These are phyloP conservation scores for Colletotrichum graminicola DNA, from an alignment of 2,329 filamentous ascomycete species.

Conservation along the genomic window DNA sequence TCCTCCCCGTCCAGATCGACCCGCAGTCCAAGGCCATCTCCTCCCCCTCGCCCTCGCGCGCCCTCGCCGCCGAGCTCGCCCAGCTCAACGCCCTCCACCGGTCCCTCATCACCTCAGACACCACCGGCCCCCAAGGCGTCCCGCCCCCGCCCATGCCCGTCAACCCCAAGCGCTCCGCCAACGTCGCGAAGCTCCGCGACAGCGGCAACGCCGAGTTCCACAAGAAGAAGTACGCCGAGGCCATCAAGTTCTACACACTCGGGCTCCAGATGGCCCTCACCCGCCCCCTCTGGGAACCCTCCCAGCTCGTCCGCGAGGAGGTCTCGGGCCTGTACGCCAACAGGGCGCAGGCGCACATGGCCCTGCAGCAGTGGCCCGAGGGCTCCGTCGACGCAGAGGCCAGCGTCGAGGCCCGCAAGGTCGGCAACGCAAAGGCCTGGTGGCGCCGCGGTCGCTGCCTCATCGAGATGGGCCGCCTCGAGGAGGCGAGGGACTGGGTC, in stretches of 20 bases:
- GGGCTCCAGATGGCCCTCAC: constrained; percentile 89
- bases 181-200: constrained; percentile 92
- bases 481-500: constrained; percentile 86
- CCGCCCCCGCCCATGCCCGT: constrained; percentile 91
- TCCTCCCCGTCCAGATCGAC: constrained; percentile 85
- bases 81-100: constrained; percentile 85
- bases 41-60: constrained; percentile 59
- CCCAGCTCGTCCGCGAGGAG: constrained; percentile 86
- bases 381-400: constrained; percentile 88
- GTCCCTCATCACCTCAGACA: constrained; percentile 73
- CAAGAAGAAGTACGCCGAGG: constrained; percentile 80
- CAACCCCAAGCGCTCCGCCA: constrained; percentile 90
- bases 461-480: constrained; percentile 88
- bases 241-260: constrained; percentile 84
- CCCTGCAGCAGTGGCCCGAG: constrained; percentile 83
- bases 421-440: constrained; percentile 94
- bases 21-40: constrained; percentile 82
- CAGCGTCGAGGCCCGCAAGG: constrained; percentile 87
- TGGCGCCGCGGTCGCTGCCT: constrained; percentile 89
- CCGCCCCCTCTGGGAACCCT: constrained; percentile 89
- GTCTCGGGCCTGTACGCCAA: constrained; percentile 84
- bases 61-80: constrained; percentile 74
- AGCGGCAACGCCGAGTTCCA: constrained; percentile 86
- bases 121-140: constrained; percentile 66
- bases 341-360: constrained; percentile 91